Evolutionary conservation across 176 grass and related monocot genomes (phyloP).

Genomic region (Oryza brachyantha): DNA sequence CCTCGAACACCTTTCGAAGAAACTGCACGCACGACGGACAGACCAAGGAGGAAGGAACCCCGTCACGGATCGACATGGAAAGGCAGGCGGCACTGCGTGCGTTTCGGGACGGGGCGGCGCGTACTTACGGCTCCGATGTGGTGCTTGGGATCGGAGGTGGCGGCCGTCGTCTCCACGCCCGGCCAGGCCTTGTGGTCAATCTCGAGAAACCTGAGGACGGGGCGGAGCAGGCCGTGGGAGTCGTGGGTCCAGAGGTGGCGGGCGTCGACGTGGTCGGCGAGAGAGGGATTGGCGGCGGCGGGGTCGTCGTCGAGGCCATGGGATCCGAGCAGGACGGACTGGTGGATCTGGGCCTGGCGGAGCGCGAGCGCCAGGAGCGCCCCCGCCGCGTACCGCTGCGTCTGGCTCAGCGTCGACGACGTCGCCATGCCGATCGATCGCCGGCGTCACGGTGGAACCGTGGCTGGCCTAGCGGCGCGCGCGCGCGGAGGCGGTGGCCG

Average conservation of each 20-base stretch:
- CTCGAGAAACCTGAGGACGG: conserved; percentile 91
- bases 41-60: no score
- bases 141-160: conserved; percentile 69
- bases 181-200: conserved; percentile 84
- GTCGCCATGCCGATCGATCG: conserved; percentile 29
- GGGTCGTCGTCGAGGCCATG: conserved; percentile 45
- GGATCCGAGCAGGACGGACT: conserved; percentile 71
- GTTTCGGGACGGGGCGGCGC: not conserved
- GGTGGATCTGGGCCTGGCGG: conserved; percentile 94
- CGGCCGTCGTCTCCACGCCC: conserved; percentile 85
- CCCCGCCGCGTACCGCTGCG: conserved; percentile 81
- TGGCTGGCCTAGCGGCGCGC: not conserved
- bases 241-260: conserved; percentile 81
- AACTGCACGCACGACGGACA: conserved; percentile 42
- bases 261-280: conserved; percentile 43
- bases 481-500: no score
- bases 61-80: not conserved
- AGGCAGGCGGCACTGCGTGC: no score
- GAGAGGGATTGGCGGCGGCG: conserved; percentile 20
- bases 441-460: not conserved
- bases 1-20: conserved; percentile 72
- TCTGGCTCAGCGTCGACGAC: conserved; percentile 71
- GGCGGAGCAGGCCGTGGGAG: conserved; percentile 80
- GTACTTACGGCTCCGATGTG: conserved; percentile 75
- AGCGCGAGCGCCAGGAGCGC: conserved; percentile 83